Conservation (phyloP, 2,329 filamentous ascomycete species). For the Penicillium sp. region DNA sequence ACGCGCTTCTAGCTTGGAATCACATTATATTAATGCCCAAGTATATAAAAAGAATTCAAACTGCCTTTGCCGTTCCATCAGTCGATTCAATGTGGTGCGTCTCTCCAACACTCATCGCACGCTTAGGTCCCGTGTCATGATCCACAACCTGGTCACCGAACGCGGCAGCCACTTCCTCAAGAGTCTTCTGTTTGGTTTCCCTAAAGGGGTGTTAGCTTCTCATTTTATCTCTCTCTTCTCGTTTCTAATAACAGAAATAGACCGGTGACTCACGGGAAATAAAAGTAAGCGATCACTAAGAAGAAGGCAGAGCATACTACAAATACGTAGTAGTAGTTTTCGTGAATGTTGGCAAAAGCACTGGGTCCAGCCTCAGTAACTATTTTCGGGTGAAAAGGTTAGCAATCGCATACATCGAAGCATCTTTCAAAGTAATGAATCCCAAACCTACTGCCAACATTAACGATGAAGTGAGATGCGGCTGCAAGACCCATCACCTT, state of each 20-base stretch:
- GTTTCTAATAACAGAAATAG: not conserved
- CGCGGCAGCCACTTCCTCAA: slow-evolving; percentile 50
- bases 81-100: slow-evolving; percentile 19
- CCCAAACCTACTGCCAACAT: slow-evolving; percentile 45
- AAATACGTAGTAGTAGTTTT: slow-evolving; percentile 63
- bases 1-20: not conserved
- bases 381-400: slow-evolving; percentile 6
- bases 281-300: slow-evolving; percentile 53
- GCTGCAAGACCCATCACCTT: slow-evolving; percentile 57
- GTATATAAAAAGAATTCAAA: no score
- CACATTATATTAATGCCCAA: no score
- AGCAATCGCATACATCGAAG: not conserved
- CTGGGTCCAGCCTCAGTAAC: slow-evolving; percentile 56
- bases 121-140: slow-evolving; percentile 25
- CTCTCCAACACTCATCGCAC: slow-evolving; percentile 24
- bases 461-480: slow-evolving; percentile 55
- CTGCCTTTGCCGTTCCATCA: not conserved
- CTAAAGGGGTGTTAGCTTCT: slow-evolving; percentile 21
- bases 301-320: slow-evolving; percentile 54
- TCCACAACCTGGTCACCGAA: slow-evolving; percentile 49
- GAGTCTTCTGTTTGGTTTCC: slow-evolving; percentile 49
- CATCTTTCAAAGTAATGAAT: not conserved
- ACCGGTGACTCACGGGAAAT: slow-evolving; percentile 48
- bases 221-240: not conserved
- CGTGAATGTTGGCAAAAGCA: slow-evolving; percentile 56